These are phyloP conservation scores for Kuraishia cidri DNA, from an alignment of 805 yeast species.

Conservation along the genomic window DNA sequence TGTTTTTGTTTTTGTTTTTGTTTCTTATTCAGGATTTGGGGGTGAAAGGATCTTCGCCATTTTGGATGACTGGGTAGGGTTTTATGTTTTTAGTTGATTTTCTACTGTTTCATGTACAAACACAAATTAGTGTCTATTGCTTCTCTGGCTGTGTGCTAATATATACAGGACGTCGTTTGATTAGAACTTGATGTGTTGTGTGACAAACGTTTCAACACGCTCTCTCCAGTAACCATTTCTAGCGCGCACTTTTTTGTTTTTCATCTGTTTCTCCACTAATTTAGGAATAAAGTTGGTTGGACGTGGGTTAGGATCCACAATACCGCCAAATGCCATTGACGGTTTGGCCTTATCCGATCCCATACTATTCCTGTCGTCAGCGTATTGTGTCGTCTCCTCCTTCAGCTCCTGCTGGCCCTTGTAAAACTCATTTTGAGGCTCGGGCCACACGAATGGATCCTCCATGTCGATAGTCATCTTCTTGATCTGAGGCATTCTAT, in stretches of 20 bases:
- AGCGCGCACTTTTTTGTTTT: constrained; percentile 27
- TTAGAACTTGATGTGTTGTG: no score
- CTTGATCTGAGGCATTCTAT: constrained; percentile 73
- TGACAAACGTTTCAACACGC: no score
- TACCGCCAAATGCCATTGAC: constrained; percentile 66
- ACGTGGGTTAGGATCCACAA: constrained; percentile 42
- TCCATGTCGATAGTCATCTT: constrained; percentile 96
- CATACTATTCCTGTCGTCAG: constrained; percentile 35
- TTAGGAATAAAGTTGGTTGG: constrained; percentile 60
- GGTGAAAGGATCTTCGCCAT: no score
- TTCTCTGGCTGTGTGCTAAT: no score
- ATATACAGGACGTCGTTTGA: no score
- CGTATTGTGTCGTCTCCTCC: constrained; percentile 40
- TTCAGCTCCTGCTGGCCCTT: constrained; percentile 20
- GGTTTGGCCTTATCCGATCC: constrained; percentile 71
- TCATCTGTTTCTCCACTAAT: constrained; percentile 34
- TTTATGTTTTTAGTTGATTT: neutral
- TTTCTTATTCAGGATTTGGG: no score
- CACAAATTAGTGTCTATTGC: neutral
- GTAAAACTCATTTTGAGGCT: constrained; percentile 29
- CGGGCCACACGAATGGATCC: constrained; percentile 96
- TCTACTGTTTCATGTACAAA: neutral
- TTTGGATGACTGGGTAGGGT: no score
- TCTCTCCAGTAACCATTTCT: constrained; percentile 11
- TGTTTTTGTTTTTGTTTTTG: no score